Conservation (phyloP, 768 basidiomycete genomes). For the Leccinum uliginosum region DNA sequence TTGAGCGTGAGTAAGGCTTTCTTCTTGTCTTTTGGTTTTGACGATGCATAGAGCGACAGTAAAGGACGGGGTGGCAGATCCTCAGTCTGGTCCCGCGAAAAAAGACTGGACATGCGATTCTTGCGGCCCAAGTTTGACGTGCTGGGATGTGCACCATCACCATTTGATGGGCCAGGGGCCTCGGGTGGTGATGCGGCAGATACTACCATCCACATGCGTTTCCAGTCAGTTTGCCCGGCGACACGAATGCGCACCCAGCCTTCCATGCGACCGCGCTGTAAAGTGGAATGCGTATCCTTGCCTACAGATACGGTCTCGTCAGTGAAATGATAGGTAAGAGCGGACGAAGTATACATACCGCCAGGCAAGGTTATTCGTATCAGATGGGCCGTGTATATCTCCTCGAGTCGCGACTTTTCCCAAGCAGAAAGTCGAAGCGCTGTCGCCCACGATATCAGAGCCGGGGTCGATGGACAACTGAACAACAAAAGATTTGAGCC, state of each 20-base stretch:
- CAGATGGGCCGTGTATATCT: constrained; percentile 95
- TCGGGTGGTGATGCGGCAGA: constrained; percentile 40
- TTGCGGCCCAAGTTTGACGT: constrained; percentile 29
- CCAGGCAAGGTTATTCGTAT: constrained; percentile 70
- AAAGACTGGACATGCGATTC: constrained; percentile 60
- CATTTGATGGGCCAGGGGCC: constrained; percentile 19
- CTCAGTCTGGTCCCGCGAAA: constrained; percentile 46
- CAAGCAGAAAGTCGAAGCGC: constrained; percentile 86
- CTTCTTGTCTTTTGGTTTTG: constrained; percentile 72
- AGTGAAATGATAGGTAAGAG: constrained; percentile 26
- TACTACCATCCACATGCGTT: constrained; percentile 81
- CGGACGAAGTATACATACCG: constrained; percentile 27
- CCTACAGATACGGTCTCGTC: constrained; percentile 25
- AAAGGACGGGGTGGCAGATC: constrained; percentile 35
- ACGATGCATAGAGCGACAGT: constrained; percentile 57
- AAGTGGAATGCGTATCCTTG: constrained; percentile 53
- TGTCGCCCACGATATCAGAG: constrained; percentile 85
- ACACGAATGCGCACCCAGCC: constrained; percentile 89
- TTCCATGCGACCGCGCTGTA: constrained; percentile 73
- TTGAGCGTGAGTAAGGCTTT: constrained; percentile 65
- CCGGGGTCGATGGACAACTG: constrained; percentile 68
- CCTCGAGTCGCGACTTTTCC: constrained; percentile 94
- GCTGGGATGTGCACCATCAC: constrained; percentile 25
- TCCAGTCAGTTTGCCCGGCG: constrained; percentile 98
- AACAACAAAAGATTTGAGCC: constrained; percentile 88